Evolutionary conservation across 805 yeast genomes (phyloP), one percentile per base, ranked within the genome.

Genomic region (Candida yuanshanica): DNA sequence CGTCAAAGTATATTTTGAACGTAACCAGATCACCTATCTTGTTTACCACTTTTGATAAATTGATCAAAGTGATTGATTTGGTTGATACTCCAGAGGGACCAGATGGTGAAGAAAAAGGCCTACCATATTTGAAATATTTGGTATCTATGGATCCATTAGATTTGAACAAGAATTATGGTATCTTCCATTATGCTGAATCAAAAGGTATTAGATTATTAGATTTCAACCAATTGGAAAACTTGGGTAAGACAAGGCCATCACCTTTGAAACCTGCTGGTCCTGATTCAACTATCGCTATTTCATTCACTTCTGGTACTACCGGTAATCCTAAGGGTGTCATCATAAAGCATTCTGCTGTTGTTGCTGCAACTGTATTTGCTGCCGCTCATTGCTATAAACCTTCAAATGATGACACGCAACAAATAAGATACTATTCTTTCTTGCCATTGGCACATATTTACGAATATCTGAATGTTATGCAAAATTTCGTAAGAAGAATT

Each of bases 281-380:
- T 1, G 63, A 68, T 5, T 64, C 64, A 32, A 43, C 59, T 4
- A 63, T 69, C 45, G 72, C 82, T 20, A 69, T 79, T 36, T 72
- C 75, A 31, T 77, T 77, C 56, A 78, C 83, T 4, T 74, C 81
- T 0, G 83, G 83, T 20, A 78, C 83, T 2, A 74, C 82, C 4
- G 81, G 82, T 5, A 53, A 68, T n/a, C 83, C 83, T 32, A 78
- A 78, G 55, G 83, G 83, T 24, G 83, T 72, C n/a, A 64, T 70
- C 10, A 39, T 68, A 2, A 60, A 73, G 8, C 82, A 78, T 31
- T 49, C 52, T 4, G 66, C 64, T 48, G 67, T 70, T 16, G 62
- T 68, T 18, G 64, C 77, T 6, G 58, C 60, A 3, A 65, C 75
- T 17, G 27, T 43, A 10, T 42, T 44, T 36, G 23, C 35, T 17